Evolutionary conservation across 2,329 filamentous ascomycete genomes (phyloP), one percentile per base, ranked within the genome.

Genomic region (Cladosporium colombiae): DNA sequence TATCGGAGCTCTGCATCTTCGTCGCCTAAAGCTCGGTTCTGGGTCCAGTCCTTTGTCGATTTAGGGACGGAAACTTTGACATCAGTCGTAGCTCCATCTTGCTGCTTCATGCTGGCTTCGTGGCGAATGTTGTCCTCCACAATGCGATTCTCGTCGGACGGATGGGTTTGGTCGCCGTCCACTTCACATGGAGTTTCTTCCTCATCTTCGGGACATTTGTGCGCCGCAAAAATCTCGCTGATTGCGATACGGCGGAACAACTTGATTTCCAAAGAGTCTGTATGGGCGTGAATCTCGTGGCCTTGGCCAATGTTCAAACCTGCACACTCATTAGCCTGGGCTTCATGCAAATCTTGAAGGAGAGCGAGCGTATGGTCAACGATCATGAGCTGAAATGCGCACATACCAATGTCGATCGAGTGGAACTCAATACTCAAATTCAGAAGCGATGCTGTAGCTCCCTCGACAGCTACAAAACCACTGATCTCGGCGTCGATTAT

Each of bases 401-500:
- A n/a, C 66, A 31, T 68, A 31, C 82, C 83, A 6, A 85, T 80
- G 69, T 86, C 83, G 29, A 85, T 76, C 1, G 84, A 83, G 73
- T 85, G 82, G 5, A 82, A 82, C 5, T 81, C 78, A 29, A 84
- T 75, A 6, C 80, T 84, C 64, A 86, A 69, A 4, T 75, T 81
- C 2, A 81, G 83, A 3, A 85, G 71, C 0, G 79, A 82, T n/a
- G 85, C 76, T 0, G 83, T 85, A 5, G 83, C 71, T 0, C 83
- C 84, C 27, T 83, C 77, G 50, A 85, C 77, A 11, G 84, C 82
- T 71, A 86, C 80, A 16, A 85, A 73, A 0, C 84, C 84, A 68
- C 82, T 78, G 18, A 84, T 82, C 27, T 84, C 81, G 0, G 81
- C 83, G 68, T 86, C 84, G 50, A 86, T 85, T 69, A 85, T 83